Conservation (phyloP, 139 green algal genomes). For the Eudorina sp. region DNA sequence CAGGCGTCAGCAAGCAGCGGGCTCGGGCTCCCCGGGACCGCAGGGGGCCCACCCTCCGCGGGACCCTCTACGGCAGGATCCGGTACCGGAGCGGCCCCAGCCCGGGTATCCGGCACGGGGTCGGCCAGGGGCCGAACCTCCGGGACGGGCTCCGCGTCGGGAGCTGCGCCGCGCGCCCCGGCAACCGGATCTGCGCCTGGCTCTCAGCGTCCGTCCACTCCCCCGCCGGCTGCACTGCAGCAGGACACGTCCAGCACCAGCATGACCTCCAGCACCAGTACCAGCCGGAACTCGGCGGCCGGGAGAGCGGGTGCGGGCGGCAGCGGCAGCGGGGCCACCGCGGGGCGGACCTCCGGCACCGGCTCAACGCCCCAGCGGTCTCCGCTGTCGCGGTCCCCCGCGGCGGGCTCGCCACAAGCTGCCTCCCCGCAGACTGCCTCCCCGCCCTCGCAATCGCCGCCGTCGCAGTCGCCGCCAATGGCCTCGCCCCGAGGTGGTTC, state of each 20-base stretch:
- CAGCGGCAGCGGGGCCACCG: not conserved
- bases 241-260: not conserved
- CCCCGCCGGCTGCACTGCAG: not conserved
- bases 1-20: slow-evolving; percentile 14
- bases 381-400: slow-evolving; percentile 3
- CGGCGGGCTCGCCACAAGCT: not conserved
- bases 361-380: not conserved
- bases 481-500: not conserved
- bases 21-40: not conserved
- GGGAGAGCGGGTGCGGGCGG: not conserved
- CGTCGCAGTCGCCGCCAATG: not conserved
- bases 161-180: not conserved
- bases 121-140: not conserved
- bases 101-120: not conserved
- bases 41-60: no score
- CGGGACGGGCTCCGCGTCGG: not conserved
- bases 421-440: not conserved
- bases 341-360: not conserved
- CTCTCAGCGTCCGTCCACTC: slow-evolving; percentile 21
- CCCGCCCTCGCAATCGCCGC: not conserved
- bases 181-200: not conserved
- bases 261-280: not conserved
- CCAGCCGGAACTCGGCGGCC: not conserved
- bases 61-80: not conserved
- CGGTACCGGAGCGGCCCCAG: not conserved